Evolutionary conservation across 192 early-diverging fungal genomes (phyloP).

Genomic region (Linnemannia elongata): DNA sequence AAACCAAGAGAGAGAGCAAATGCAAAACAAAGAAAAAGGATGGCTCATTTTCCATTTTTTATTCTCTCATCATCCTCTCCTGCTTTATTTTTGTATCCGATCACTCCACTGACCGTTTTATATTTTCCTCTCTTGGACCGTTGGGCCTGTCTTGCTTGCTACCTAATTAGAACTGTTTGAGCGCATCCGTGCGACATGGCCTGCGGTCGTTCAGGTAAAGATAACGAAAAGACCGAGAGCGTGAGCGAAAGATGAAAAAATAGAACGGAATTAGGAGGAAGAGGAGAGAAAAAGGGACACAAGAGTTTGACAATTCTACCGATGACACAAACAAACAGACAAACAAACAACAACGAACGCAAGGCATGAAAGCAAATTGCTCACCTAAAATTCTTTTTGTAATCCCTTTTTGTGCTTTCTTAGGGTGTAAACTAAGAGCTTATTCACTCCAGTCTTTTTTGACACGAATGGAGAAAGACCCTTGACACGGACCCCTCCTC

Average conservation of each 20-base stretch:
- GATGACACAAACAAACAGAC: neutral
- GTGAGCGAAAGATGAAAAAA: constrained; percentile 4
- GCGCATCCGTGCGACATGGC: constrained; percentile 55
- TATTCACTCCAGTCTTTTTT: too few relatives aligned
- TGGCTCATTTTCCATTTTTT: constrained; percentile 12
- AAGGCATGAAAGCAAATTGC: neutral
- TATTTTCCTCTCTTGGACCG: neutral
- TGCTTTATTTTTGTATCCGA: neutral
- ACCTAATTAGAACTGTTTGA: constrained; percentile 49
- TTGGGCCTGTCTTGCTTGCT: neutral
- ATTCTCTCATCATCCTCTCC: neutral
- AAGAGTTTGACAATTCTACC: neutral
- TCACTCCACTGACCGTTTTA: neutral
- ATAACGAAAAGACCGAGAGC: neutral
- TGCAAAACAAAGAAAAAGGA: neutral
- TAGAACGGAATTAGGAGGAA: neutral
- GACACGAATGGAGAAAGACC: neutral
- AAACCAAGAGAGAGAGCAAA: neutral
- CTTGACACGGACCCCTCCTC: neutral
- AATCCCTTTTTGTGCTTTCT: neutral
- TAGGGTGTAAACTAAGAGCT: constrained; percentile 4
- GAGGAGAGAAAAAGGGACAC: neutral
- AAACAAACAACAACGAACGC: neutral
- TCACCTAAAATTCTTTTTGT: neutral
- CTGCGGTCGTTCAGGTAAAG: constrained; percentile 53